A percentile compares a stretch with the other conserved stretches of the same genome.
Evolutionary conservation across 805 yeast species (phyloP).

Genomic region (Cyberlindnera meyerae): DNA sequence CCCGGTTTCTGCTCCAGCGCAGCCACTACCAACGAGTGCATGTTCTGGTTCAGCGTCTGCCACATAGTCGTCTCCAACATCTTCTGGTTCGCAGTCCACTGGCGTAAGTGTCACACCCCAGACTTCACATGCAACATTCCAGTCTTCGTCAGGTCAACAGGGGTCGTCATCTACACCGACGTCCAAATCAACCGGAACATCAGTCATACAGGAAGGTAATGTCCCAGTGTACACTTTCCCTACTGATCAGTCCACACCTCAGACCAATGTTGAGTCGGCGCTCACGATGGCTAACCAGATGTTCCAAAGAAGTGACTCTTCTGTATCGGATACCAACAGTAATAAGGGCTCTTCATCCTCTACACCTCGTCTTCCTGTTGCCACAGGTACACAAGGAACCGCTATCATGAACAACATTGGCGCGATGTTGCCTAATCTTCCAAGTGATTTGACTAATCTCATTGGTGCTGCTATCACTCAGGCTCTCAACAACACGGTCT

Average conservation of each 20-base stretch:
- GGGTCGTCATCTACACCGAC: too few relatives aligned
- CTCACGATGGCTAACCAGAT: conserved; percentile 10
- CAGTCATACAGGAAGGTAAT: neutral
- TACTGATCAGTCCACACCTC: conserved; percentile 2
- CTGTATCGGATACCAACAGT: neutral
- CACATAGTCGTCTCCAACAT: too few relatives aligned
- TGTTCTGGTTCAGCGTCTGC: too few relatives aligned
- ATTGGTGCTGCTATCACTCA: conserved; percentile 24
- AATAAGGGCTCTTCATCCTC: conserved; percentile 1
- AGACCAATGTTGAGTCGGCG: conserved; percentile 7
- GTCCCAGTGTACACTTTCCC: conserved; percentile 7
- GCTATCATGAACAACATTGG: conserved; percentile 21
- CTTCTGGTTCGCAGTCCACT: too few relatives aligned
- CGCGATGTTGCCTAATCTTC: conserved; percentile 21
- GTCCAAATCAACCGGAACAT: neutral
- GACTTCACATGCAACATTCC: too few relatives aligned
- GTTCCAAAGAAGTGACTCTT: conserved; percentile 7
- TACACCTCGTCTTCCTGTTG: conserved; percentile 12
- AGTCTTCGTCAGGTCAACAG: too few relatives aligned
- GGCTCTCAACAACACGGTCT: conserved; percentile 13
- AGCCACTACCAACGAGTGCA: too few relatives aligned
- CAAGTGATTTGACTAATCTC: conserved; percentile 19
- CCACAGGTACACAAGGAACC: conserved; percentile 17
- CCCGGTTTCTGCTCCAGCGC: too few relatives aligned
- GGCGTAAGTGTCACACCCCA: too few relatives aligned